A percentile compares a stretch with the other conserved stretches of the same genome.
These are phyloP conservation scores for Umbellularia californica DNA, from an alignment of 164 flowering plant species.

Conservation along the genomic window DNA sequence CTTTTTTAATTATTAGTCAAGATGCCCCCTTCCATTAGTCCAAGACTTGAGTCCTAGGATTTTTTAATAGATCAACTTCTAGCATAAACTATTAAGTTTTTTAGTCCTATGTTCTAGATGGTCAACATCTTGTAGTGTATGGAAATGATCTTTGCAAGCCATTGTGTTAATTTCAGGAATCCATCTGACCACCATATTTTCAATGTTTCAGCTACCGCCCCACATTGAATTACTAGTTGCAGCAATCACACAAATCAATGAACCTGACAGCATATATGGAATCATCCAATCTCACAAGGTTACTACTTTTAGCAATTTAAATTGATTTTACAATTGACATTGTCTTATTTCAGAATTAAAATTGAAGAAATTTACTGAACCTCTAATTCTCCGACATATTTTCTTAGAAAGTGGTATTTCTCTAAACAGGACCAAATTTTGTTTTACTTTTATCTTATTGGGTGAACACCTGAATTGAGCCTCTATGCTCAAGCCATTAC, in stretches of 20 bases:
- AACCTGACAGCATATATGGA: conserved; percentile 96
- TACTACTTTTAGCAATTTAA: conserved; percentile 10
- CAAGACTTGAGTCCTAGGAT: background rate
- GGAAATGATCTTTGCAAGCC: too few species aligned
- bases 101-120: too few species aligned
- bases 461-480: too few species aligned
- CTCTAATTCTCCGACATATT: too few species aligned
- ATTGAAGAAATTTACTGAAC: background rate
- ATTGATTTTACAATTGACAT: background rate
- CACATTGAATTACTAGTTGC: conserved; percentile 79
- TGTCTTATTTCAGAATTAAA: background rate
- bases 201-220: conserved; percentile 49
- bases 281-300: conserved; percentile 94
- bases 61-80: background rate
- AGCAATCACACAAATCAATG: conserved; percentile 86
- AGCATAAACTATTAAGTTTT: too few species aligned
- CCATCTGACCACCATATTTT: conserved; percentile 5
- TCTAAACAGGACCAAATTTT: too few species aligned
- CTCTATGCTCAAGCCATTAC: too few species aligned
- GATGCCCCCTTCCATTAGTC: background rate
- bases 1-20: background rate
- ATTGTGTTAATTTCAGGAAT: background rate
- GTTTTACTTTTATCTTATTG: too few species aligned
- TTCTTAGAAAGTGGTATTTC: too few species aligned
- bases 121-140: too few species aligned